Percentiles rank a stretch among this genome's conserved stretches.
Conservation (phyloP, 129 eudicot species). For the Arctium minus region DNA sequence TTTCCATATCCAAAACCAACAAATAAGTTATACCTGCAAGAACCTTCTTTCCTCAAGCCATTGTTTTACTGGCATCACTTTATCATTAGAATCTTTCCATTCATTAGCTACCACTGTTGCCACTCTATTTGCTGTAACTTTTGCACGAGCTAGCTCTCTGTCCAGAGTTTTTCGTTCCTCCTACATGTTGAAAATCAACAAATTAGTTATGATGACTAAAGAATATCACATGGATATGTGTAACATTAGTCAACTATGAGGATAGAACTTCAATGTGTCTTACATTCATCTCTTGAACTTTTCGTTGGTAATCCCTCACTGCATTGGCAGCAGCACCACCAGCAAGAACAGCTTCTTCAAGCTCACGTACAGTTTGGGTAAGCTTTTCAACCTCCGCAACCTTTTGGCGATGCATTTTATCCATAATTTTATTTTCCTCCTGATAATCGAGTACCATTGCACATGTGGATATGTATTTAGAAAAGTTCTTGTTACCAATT, state of each 20-base stretch:
- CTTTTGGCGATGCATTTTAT: constrained; percentile 88
- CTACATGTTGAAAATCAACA: constrained; percentile 15
- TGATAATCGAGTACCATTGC: constrained; percentile 16
- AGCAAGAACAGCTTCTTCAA: constrained; percentile 96
- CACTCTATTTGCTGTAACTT: constrained; percentile 92
- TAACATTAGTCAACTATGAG: not conserved
- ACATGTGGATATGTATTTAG: not conserved
- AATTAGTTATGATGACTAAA: not conserved
- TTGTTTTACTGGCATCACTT: constrained; percentile 95
- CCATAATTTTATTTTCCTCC: constrained; percentile 93
- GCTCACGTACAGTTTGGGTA: constrained; percentile 86
- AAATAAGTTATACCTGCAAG: constrained; percentile 54
- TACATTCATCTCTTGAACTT: constrained; percentile 97
- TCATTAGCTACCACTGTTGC: constrained; percentile 94
- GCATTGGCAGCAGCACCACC: constrained; percentile 99
- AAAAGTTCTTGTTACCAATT: not conserved
- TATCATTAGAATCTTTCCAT: constrained; percentile 92
- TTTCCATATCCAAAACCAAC: not conserved
- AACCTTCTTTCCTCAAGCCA: constrained; percentile 95
- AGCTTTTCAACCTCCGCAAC: constrained; percentile 98
- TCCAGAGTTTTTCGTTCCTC: constrained; percentile 83
- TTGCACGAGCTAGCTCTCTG: constrained; percentile 89
- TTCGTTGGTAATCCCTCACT: constrained; percentile 89
- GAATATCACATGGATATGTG: constrained; percentile 10
- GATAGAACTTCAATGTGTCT: constrained; percentile 5